Percentiles rank a stretch among this genome's conserved stretches.
Conservation (phyloP, 2,329 filamentous ascomycete species). For the Penicillium olsonii region DNA sequence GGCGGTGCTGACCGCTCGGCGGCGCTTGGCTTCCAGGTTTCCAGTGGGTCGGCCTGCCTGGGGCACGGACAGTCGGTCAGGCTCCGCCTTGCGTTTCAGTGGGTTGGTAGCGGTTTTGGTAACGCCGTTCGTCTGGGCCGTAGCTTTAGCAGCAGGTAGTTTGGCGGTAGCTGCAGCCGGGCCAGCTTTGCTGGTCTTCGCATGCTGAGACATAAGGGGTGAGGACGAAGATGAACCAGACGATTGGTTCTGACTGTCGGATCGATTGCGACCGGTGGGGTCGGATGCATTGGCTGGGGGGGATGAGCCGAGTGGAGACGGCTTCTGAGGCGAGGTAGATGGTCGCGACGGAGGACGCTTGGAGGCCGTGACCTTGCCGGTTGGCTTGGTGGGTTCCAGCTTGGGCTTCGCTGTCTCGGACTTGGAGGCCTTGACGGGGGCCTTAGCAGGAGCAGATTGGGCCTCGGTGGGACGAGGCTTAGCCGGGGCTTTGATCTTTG, state of each 20-base stretch:
- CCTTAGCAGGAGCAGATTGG: conserved; percentile 21
- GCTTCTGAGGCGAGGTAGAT: conserved; percentile 60
- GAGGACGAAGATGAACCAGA: conserved; percentile 49
- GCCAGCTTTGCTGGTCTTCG: conserved; percentile 29
- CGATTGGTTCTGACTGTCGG: conserved; percentile 44
- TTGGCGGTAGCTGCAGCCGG: conserved; percentile 23
- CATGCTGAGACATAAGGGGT: conserved; percentile 43
- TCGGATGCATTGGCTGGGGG: conserved; percentile 64
- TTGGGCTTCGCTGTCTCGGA: conserved; percentile 16
- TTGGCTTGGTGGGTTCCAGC: conserved; percentile 24
- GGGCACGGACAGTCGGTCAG: conserved; percentile 30
- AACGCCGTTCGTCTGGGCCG: conserved; percentile 29
- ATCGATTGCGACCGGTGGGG: conserved; percentile 48
- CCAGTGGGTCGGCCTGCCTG: conserved; percentile 32
- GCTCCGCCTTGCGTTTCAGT: conserved; percentile 44
- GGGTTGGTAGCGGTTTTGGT: conserved; percentile 33
- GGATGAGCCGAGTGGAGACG: conserved; percentile 62
- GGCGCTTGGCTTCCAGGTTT: conserved; percentile 46
- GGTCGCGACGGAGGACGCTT: conserved; percentile 41
- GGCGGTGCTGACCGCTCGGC: conserved; percentile 37
- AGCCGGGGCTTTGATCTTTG: conserved; percentile 20
- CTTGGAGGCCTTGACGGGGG: conserved; percentile 23
- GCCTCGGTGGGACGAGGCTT: conserved; percentile 23
- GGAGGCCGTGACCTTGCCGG: conserved; percentile 35
- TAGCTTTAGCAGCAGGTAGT: conserved; percentile 3